Conservation (phyloP, 805 yeast species). For the Diddensiella caesifluorescens region DNA sequence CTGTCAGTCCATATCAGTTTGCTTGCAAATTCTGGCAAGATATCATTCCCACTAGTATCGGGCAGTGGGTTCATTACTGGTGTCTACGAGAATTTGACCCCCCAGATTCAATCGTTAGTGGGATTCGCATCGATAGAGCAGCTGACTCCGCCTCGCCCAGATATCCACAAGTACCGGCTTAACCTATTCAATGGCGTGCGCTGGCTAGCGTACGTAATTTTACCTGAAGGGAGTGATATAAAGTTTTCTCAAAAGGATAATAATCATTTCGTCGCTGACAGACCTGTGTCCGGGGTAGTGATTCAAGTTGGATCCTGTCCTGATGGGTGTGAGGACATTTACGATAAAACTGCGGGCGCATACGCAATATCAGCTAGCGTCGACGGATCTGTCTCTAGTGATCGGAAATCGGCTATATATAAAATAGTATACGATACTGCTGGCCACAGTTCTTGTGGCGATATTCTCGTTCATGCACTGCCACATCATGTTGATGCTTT, state of each 20-base stretch:
- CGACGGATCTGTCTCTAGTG: slow-evolving; percentile 39
- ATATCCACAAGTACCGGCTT: slow-evolving; percentile 38
- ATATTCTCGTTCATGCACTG: slow-evolving; percentile 51
- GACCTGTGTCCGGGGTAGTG: slow-evolving; percentile 28
- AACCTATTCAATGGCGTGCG: slow-evolving; percentile 37
- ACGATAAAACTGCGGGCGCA: slow-evolving; percentile 68
- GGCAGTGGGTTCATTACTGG: slow-evolving; percentile 82
- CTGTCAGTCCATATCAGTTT: slow-evolving; percentile 45
- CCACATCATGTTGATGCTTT: slow-evolving; percentile 60
- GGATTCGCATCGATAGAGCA: slow-evolving; percentile 40
- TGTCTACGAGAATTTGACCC: slow-evolving; percentile 45
- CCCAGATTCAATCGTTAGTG: slow-evolving; percentile 42
- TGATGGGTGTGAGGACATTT: slow-evolving; percentile 25
- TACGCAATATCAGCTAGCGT: slow-evolving; percentile 49
- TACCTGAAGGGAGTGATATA: slow-evolving; percentile 30
- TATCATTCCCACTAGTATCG: slow-evolving; percentile 62
- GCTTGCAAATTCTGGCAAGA: slow-evolving; percentile 34
- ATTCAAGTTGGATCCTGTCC: slow-evolving; percentile 19
- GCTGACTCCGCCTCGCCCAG: slow-evolving; percentile 29
- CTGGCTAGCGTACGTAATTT: slow-evolving; percentile 50
- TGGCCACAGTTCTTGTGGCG: slow-evolving; percentile 36
- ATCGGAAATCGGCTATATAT: slow-evolving; percentile 45
- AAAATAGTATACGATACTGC: slow-evolving; percentile 40
- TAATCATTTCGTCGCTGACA: slow-evolving; percentile 24
- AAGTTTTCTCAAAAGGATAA: slow-evolving; percentile 17